Conservation (phyloP, 192 early-diverging fungal genomes). For the Backusella tarrabulga region DNA sequence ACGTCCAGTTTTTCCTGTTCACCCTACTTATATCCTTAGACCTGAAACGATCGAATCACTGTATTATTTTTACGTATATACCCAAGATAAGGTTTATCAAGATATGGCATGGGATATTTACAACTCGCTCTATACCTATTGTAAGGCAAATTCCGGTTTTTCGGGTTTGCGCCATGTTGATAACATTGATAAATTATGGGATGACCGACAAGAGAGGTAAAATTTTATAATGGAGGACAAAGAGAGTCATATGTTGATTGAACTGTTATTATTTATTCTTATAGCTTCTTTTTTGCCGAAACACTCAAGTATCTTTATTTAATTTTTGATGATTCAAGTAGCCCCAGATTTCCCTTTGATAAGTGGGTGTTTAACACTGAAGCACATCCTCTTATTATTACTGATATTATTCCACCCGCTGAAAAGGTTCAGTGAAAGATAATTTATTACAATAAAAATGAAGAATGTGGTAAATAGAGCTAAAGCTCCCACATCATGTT, state of each 20-base stretch:
- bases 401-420: constrained; percentile 8
- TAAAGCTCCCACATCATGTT: too few relatives aligned
- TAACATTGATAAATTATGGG: constrained; percentile 16
- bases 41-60: constrained; percentile 71
- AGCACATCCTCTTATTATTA: constrained; percentile 77
- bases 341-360: constrained; percentile 59
- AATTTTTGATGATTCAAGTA: constrained; percentile 66
- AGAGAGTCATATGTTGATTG: background rate
- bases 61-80: constrained; percentile 72
- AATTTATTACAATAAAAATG: background rate
- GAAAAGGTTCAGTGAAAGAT: background rate
- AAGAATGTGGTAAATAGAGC: too few relatives aligned
- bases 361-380: constrained; percentile 94
- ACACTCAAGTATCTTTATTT: constrained; percentile 95
- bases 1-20: background rate
- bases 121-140: constrained; percentile 46
- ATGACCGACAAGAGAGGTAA: constrained; percentile 57
- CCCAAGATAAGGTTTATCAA: constrained; percentile 61
- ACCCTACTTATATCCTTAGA: constrained; percentile 7
- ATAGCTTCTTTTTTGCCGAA: constrained; percentile 89
- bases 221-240: background rate
- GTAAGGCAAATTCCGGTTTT: constrained; percentile 47
- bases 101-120: constrained; percentile 70
- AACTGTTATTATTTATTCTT: background rate
- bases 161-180: constrained; percentile 47